Base-by-base conservation (phyloP, 306 rosid genomes). In the Dryas alaskensis region DNA sequence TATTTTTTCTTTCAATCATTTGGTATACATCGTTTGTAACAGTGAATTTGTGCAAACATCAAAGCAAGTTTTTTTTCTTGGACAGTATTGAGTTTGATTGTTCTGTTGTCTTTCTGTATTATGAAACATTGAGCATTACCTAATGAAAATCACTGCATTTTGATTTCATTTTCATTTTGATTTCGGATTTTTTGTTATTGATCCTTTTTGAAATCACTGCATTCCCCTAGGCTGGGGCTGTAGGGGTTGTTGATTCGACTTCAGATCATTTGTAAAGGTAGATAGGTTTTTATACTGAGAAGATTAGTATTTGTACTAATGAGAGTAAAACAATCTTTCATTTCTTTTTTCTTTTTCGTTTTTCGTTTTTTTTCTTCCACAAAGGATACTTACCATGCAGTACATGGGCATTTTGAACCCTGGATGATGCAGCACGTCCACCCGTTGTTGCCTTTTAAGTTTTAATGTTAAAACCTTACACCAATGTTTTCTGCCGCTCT, bases 11-110 rank as follows among this genome's bases (percentile, higher is more conserved):
- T 55, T 65, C n/a, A 3, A 10, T 7, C 50, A 8, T 10, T 63
- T 3, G 27, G 19, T 5, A 16, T 37, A 49, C 50, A 44, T 19
- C n/a, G n/a, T 52, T 57, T 25, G 44, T 22, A 39, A 60, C 65
- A 65, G 60, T 70, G 51, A 40, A 66, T 31, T 83, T 52, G 19
- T 59, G 46, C 42, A 66, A 59, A 67, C 78, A 70, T 76, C 57
- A 63, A 4, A 10, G 53, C 57, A 39, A 13, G 5, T 60, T 19
- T 43, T 46, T 42, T 54, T 6, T 12, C 11, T 47, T 11, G 16
- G 52, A 25, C 45, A 48, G 44, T 12, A 1, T 16, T 52, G 60
- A 3, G 73, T 54, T 70, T 39, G 65, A 54, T 70, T 11, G 8
- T 9, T n/a, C 42, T 53, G 47, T 16, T 17, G 64, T 45, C 27